Evolutionary conservation across 768 basidiomycete genomes (phyloP), one percentile per base, ranked within the genome.

Genomic region (Leccinum subgranulosum): DNA sequence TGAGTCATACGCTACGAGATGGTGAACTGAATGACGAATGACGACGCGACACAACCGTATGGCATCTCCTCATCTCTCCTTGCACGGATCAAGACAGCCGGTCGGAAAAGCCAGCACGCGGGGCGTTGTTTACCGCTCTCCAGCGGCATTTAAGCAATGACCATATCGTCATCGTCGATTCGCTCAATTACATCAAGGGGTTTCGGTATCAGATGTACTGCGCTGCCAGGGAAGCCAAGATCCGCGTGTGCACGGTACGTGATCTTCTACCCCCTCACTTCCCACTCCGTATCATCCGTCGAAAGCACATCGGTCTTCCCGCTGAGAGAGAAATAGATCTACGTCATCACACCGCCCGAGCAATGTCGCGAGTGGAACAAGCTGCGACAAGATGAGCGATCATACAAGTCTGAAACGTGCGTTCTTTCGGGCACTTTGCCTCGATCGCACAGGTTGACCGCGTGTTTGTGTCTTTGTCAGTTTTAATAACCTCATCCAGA

Each of bases 201-300:
- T 97, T 94, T 69, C 86, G 97, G 29, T 99, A 99, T 73, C 97
- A 99, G 72, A 86, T 99, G 76, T 97, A 98, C 69, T 98, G 96
- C 68, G 92, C 92, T 1, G 95, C 94, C 5, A 78, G 94, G 52
- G 97, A 99, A 69, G 81, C 86, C 62, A 89, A 88, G 64, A 78
- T 93, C 27, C 79, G 95, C 33, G 84, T 89, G 5, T 93, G 90
- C 72, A 98, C 97, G 48, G 95, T 97, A 63, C 64, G 84, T 23
- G 21, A 21, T 55, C 17, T 11, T 6, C 51, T 11, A 10, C 4
- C 7, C 23, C 25, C 5, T 11, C 2, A 9, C 12, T 36, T 25
- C 25, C 27, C 29, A 17, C 4, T 29, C 28, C 23, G 12, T 27
- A 25, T 48, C 15, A 15, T 48, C 4, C 3, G 27, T 33, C 19